A percentile compares a stretch with the other conserved stretches of the same genome.
Conservation (phyloP, 345 rosid genomes). For the Sonneratia alba region DNA sequence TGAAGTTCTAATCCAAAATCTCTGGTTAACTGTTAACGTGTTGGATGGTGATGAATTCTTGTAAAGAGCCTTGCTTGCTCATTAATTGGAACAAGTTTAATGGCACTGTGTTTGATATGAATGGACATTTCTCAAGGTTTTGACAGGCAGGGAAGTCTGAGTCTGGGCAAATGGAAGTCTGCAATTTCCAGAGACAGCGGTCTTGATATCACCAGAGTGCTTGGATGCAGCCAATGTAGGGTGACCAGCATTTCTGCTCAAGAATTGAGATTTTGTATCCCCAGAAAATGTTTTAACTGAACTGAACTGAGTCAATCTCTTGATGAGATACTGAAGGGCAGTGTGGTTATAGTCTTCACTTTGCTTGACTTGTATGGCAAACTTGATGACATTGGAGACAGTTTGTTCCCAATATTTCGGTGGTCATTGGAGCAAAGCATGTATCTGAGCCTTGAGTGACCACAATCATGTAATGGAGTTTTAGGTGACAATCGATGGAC, state of each 20-base stretch:
- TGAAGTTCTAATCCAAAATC: no score
- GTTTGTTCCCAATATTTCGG: neutral
- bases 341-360: neutral
- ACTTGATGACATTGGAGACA: neutral
- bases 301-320: neutral
- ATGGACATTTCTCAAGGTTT: neutral
- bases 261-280: neutral
- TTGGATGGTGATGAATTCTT: neutral
- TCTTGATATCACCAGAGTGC: slow-evolving; percentile 77
- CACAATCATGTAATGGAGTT: slow-evolving; percentile 23
- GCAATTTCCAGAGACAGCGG: slow-evolving; percentile 75
- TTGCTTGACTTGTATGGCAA: neutral
- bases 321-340: neutral
- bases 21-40: neutral
- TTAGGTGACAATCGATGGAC: slow-evolving; percentile 39
- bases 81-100: neutral
- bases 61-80: neutral
- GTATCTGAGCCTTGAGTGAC: no score
- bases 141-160: slow-evolving; percentile 72
- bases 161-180: slow-evolving; percentile 85
- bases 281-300: neutral
- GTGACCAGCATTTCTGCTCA: slow-evolving; percentile 20
- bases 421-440: no score
- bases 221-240: slow-evolving; percentile 81
- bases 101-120: neutral